Conservation (phyloP, 2,329 filamentous ascomycete genomes). For the Calonectria montana region DNA sequence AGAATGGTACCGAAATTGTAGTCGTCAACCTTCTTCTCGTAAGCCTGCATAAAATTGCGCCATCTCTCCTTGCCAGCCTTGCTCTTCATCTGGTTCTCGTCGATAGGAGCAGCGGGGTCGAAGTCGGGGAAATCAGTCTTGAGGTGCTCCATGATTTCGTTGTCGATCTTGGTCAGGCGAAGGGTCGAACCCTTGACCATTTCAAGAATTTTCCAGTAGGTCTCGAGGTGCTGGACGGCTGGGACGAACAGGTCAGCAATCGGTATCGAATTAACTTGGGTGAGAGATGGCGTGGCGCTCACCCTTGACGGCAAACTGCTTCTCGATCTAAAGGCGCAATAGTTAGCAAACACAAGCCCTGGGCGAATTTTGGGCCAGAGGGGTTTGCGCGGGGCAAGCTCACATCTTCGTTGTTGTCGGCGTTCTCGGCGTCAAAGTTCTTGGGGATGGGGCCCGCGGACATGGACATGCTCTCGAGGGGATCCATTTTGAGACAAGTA, state of each 20-base stretch:
- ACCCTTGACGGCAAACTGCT: conserved; percentile 99
- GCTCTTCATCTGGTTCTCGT: conserved; percentile 98
- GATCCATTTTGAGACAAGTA: conserved; percentile 47
- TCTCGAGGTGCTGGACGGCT: conserved; percentile 95
- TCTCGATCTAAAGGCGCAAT: conserved; percentile 80
- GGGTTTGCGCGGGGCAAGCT: conserved; percentile 42
- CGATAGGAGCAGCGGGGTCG: conserved; percentile 80
- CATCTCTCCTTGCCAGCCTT: conserved; percentile 93
- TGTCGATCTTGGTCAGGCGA: conserved; percentile 92
- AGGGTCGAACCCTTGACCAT: conserved; percentile 89
- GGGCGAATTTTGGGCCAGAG: not conserved
- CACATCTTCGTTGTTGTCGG: conserved; percentile 67
- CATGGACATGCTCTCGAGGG: conserved; percentile 54
- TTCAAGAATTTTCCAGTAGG: conserved; percentile 96
- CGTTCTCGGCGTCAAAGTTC: conserved; percentile 69
- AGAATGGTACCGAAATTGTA: conserved; percentile 98
- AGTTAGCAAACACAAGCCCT: conserved; percentile 7
- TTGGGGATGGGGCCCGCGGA: conserved; percentile 56
- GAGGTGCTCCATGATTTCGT: conserved; percentile 94
- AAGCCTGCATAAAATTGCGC: conserved; percentile 93
- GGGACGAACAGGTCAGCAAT: not conserved
- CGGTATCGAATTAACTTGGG: not conserved
- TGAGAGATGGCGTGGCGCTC: not conserved
- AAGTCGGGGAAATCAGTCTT: conserved; percentile 92
- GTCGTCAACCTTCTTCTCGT: conserved; percentile 95